These are phyloP conservation scores for Phaeosphaeriaceae sp. DNA, from an alignment of 2,329 filamentous ascomycete species.

Conservation along the genomic window DNA sequence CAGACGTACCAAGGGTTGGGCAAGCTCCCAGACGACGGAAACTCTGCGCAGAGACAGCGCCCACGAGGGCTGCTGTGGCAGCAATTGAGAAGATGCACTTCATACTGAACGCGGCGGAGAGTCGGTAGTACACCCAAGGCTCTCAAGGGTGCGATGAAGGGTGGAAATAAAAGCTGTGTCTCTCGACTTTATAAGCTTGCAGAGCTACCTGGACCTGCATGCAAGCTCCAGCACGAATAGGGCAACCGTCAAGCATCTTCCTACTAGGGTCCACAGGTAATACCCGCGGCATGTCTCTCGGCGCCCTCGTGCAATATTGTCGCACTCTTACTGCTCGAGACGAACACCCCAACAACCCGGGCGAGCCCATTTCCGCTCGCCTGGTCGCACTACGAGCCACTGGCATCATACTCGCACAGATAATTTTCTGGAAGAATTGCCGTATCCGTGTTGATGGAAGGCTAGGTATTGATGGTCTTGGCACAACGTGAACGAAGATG, in stretches of 20 bases:
- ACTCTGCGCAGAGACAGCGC: constrained; percentile 55
- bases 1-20: constrained; percentile 57
- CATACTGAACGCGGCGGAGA: constrained; percentile 35
- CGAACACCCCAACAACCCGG: constrained; percentile 24
- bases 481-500: constrained; percentile 27
- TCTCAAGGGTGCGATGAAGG: constrained; percentile 27
- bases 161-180: constrained; percentile 17
- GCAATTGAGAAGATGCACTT: constrained; percentile 36
- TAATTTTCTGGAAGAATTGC: constrained; percentile 28
- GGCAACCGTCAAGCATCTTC: constrained; percentile 5
- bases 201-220: constrained; percentile 32
- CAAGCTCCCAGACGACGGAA: constrained; percentile 63
- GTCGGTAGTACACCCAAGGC: constrained; percentile 15
- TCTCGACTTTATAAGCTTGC: constrained; percentile 39
- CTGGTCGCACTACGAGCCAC: constrained; percentile 26
- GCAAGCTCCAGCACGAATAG: constrained; percentile 11
- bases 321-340: constrained; percentile 40
- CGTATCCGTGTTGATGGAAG: constrained; percentile 21
- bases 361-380: constrained; percentile 23
- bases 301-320: constrained; percentile 36
- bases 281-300: constrained; percentile 18
- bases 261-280: constrained; percentile 20
- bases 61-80: constrained; percentile 37
- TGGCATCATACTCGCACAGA: constrained; percentile 17
- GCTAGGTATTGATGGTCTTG: constrained; percentile 17